Evolutionary conservation across 176 grass and related monocot species (phyloP).

Genomic region (Musa acuminata): DNA sequence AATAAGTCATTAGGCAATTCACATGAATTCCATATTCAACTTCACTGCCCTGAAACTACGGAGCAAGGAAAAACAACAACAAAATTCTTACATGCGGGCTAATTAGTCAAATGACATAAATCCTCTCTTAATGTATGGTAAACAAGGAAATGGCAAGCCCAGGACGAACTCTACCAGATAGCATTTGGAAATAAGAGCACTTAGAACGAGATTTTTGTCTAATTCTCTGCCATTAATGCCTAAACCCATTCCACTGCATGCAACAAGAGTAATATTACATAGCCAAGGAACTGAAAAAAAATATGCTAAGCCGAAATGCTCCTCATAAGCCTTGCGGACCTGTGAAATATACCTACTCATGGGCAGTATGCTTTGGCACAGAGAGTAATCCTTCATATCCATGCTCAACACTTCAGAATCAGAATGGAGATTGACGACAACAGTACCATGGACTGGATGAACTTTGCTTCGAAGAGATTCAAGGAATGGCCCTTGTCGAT

Average conservation of each 20-base stretch:
- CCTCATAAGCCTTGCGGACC: conserved; percentile 62
- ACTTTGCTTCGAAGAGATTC: conserved; percentile 51
- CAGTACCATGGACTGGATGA: conserved; percentile 58
- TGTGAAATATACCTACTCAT: conserved; percentile 45
- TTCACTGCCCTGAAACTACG: too few relatives aligned
- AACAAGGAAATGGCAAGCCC: conserved; percentile 52
- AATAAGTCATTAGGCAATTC: too few relatives aligned
- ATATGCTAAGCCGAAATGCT: conserved; percentile 66
- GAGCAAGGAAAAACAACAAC: too few relatives aligned
- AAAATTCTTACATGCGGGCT: neutral
- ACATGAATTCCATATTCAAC: too few relatives aligned
- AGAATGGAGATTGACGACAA: conserved; percentile 82
- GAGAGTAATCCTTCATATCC: neutral
- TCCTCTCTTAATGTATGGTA: conserved; percentile 60
- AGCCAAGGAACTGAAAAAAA: conserved; percentile 44
- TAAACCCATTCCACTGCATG: conserved; percentile 32
- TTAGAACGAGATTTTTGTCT: conserved; percentile 35
- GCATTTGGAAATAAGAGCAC: conserved; percentile 47
- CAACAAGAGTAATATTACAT: conserved; percentile 76
- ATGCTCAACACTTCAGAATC: conserved; percentile 30
- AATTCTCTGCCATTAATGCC: neutral
- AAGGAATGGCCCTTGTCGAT: conserved; percentile 47
- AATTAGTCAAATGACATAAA: conserved; percentile 35
- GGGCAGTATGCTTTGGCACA: conserved; percentile 29
- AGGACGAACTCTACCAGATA: conserved; percentile 40